These are phyloP conservation scores for Podaxis sp. DNA, from an alignment of 768 basidiomycete species.

Conservation along the genomic window DNA sequence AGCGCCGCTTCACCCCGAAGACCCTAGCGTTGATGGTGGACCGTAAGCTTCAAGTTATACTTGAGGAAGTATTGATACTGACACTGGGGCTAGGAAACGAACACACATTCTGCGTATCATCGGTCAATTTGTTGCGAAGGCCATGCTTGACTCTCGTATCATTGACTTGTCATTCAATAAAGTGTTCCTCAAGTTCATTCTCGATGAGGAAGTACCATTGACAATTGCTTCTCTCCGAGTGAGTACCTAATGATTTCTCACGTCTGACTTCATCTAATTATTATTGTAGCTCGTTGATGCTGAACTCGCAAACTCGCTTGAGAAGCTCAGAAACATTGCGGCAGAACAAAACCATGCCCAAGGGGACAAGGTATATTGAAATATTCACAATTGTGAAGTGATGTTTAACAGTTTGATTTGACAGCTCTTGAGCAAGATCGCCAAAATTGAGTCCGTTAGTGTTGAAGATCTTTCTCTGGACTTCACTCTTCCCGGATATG, in stretches of 20 bases:
- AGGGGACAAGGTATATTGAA: conserved; percentile 52
- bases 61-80: conserved; percentile 10
- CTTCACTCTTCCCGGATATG: conserved; percentile 95
- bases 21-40: conserved; percentile 70
- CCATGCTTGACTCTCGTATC: conserved; percentile 94
- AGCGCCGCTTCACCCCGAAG: conserved; percentile 70
- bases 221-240: conserved; percentile 85
- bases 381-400: not conserved
- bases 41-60: conserved; percentile 48
- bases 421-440: conserved; percentile 56
- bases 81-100: conserved; percentile 56
- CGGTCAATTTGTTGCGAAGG: conserved; percentile 96
- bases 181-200: conserved; percentile 87
- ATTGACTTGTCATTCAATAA: conserved; percentile 96
- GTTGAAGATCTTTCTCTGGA: conserved; percentile 91
- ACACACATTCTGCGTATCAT: conserved; percentile 87
- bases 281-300: conserved; percentile 74
- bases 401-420: conserved; percentile 7
- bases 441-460: conserved; percentile 58
- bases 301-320: conserved; percentile 82
- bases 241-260: conserved; percentile 18
- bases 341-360: conserved; percentile 37
- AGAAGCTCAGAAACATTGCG: conserved; percentile 73
- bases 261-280: conserved; percentile 14
- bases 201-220: conserved; percentile 84